phyloP scores from a whole-genome alignment of 306 rosid species.

The Arachis stenosperma region DNA sequence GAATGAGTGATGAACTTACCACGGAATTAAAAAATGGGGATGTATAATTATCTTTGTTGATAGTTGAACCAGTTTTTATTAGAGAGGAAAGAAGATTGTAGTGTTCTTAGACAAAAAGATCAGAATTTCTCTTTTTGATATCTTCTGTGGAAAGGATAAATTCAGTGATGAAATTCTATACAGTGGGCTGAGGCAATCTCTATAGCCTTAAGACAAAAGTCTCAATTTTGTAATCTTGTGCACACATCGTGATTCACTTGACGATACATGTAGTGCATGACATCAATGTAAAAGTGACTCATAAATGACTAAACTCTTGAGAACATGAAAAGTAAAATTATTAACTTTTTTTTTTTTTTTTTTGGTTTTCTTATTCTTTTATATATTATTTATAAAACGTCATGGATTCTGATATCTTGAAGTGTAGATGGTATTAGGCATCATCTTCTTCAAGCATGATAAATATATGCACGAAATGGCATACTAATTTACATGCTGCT shows the following conservation, averaged over 20 bases:
- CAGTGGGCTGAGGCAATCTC: constrained; percentile 1
- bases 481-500: neutral
- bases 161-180: constrained; percentile 18
- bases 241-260: constrained; percentile 1
- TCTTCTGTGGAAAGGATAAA: constrained; percentile 6
- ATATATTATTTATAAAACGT: neutral
- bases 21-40: too few relatives aligned
- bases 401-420: constrained; percentile 3
- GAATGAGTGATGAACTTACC: neutral
- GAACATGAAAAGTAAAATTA: too few relatives aligned
- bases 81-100: constrained; percentile 4
- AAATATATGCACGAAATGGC: constrained; percentile 11
- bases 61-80: constrained; percentile 19
- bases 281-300: constrained; percentile 3
- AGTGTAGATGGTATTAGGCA: neutral
- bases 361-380: too few relatives aligned
- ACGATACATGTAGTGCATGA: constrained; percentile 8
- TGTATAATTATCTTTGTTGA: constrained; percentile 12
- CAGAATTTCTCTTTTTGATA: neutral
- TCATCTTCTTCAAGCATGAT: constrained; percentile 3
- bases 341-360: too few relatives aligned
- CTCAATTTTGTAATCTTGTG: neutral
- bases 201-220: constrained; percentile 28
- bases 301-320: neutral
- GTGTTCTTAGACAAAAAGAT: neutral